Evolutionary conservation across 495 filamentous ascomycete genomes (phyloP).

Genomic region (Hypoxylon trugodes): DNA sequence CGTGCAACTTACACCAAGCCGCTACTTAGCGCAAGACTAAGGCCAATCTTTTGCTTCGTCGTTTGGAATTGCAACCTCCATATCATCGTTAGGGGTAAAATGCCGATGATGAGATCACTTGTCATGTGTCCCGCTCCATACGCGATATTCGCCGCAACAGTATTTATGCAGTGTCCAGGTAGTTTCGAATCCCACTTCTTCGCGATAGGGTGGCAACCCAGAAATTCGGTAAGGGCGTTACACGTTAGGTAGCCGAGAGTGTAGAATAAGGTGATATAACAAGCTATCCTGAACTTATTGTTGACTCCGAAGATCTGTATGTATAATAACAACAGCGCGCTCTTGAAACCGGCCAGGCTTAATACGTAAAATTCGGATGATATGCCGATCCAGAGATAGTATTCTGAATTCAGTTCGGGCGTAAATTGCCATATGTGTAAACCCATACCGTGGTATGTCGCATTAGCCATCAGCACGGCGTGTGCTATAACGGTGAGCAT

Average conservation of each 20-base stretch:
- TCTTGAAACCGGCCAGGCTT: constrained; percentile 52
- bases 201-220: constrained; percentile 50
- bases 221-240: constrained; percentile 51
- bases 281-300: constrained; percentile 48
- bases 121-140: constrained; percentile 41
- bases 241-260: constrained; percentile 52
- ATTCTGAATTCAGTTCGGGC: constrained; percentile 42
- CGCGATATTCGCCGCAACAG: constrained; percentile 42
- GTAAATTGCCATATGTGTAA: constrained; percentile 47
- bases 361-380: constrained; percentile 50
- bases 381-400: constrained; percentile 51
- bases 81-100: constrained; percentile 40
- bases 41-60: constrained; percentile 41
- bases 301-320: constrained; percentile 50
- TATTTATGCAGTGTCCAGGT: constrained; percentile 50
- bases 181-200: constrained; percentile 48
- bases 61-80: constrained; percentile 42
- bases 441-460: constrained; percentile 47
- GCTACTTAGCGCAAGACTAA: constrained; percentile 41
- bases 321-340: constrained; percentile 50
- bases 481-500: constrained; percentile 43
- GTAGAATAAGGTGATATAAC: constrained; percentile 52
- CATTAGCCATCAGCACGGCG: constrained; percentile 38
- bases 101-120: constrained; percentile 45
- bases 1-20: constrained; percentile 38